phyloP scores from a whole-genome alignment of 495 filamentous ascomycete genomes.

The Extremus antarcticus region DNA sequence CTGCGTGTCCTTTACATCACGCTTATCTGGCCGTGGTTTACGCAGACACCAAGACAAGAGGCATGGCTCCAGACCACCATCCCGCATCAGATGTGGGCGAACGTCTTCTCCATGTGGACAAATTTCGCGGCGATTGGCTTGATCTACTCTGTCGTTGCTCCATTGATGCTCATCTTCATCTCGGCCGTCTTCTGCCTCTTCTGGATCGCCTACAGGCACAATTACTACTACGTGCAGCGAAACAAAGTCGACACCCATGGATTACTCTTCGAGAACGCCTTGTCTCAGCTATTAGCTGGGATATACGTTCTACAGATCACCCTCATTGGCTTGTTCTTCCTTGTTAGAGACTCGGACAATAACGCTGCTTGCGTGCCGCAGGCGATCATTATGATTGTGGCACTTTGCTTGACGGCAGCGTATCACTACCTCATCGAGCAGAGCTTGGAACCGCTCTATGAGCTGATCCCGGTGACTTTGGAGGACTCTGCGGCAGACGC shows the following conservation, averaged over 20 bases:
- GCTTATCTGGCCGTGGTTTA: conserved; percentile 8
- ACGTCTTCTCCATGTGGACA: conserved; percentile 7
- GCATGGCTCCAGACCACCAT: conserved; percentile 11
- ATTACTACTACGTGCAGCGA: conserved; percentile 10
- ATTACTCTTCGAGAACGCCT: conserved; percentile 3
- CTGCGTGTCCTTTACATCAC: conserved; percentile 12
- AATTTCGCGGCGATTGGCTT: conserved; percentile 13
- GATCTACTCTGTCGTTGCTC: conserved; percentile 13
- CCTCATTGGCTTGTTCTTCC: conserved; percentile 11
- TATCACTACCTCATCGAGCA: conserved; percentile 4
- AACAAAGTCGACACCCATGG: conserved; percentile 11
- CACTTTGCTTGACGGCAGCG: conserved; percentile 1
- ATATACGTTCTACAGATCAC: conserved; percentile 9
- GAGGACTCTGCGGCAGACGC: conserved; percentile 6
- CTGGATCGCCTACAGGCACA: conserved; percentile 9
- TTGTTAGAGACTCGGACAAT: conserved; percentile 1
- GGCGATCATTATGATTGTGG: conserved; percentile 10
- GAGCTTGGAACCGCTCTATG: neutral
- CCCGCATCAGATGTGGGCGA: conserved; percentile 12
- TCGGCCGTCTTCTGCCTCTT: conserved; percentile 1
- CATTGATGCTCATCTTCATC: conserved; percentile 10
- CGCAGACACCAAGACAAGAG: conserved; percentile 7
- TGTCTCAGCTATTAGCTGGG: conserved; percentile 4
- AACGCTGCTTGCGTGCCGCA: conserved; percentile 1
- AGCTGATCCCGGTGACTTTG: conserved; percentile 8